Evolutionary conservation across 768 basidiomycete genomes (phyloP).

Genomic region (Pisolithus microcarpus): DNA sequence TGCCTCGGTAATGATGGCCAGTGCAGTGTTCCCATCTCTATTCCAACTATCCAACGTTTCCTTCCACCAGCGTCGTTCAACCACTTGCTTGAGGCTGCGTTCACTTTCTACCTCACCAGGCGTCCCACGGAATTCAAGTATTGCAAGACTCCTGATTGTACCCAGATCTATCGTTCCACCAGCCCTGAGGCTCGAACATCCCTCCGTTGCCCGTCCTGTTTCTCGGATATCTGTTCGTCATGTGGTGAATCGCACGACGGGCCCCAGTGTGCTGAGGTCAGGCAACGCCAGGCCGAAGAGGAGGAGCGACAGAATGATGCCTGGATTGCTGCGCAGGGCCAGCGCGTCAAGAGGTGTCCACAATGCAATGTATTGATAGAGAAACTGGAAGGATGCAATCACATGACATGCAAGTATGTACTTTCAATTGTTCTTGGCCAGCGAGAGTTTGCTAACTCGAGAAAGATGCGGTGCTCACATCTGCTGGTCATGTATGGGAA

Average conservation of each 20-base stretch:
- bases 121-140: constrained; percentile 57
- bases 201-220: constrained; percentile 64
- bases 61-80: constrained; percentile 49
- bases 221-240: constrained; percentile 53
- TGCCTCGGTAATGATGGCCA: constrained; percentile 62
- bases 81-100: constrained; percentile 48
- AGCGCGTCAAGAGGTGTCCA: constrained; percentile 65
- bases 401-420: constrained; percentile 55
- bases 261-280: constrained; percentile 45
- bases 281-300: constrained; percentile 19
- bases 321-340: constrained; percentile 52
- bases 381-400: constrained; percentile 68
- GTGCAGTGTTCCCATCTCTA: constrained; percentile 49
- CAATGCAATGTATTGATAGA: constrained; percentile 66
- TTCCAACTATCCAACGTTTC: constrained; percentile 43
- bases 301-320: constrained; percentile 14
- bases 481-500: neutral
- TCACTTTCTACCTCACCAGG: constrained; percentile 48
- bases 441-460: neutral
- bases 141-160: constrained; percentile 76
- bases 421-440: neutral
- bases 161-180: constrained; percentile 58
- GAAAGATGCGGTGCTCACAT: neutral
- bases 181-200: constrained; percentile 27
- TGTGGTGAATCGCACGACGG: constrained; percentile 61